Evolutionary conservation across 352 stramenopile species (phyloP).

Genomic region (Pythium dissimile): DNA sequence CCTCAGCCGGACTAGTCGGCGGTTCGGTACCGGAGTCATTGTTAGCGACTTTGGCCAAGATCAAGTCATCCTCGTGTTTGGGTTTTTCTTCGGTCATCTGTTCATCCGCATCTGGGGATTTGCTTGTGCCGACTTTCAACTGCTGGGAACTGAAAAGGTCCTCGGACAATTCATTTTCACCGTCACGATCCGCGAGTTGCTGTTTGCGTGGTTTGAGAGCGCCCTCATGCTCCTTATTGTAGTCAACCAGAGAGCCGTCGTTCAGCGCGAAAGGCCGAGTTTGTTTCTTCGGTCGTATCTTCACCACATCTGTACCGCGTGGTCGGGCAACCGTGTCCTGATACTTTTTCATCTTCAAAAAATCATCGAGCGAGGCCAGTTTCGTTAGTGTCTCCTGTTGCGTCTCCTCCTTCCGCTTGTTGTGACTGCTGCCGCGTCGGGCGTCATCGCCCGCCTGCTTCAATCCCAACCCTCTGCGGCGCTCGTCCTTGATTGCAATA

Average conservation of each 20-base stretch:
- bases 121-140: too few species aligned
- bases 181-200: too few species aligned
- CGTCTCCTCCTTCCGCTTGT: too few species aligned
- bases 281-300: slow-evolving; percentile 2
- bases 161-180: too few species aligned
- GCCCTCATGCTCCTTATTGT: slow-evolving; percentile 6
- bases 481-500: too few species aligned
- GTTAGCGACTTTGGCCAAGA: too few species aligned
- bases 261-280: neutral
- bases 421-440: neutral
- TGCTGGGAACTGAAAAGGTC: too few species aligned
- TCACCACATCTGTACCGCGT: neutral
- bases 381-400: neutral
- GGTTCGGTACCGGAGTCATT: too few species aligned
- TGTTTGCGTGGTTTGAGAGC: neutral
- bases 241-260: slow-evolving; percentile 11
- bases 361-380: neutral
- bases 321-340: neutral
- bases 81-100: too few species aligned
- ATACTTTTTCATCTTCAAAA: neutral
- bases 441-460: neutral
- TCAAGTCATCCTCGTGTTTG: too few species aligned
- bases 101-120: too few species aligned
- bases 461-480: neutral
- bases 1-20: too few species aligned